Conservation (phyloP, 1,284 basidiomycete genomes). For the Cutaneotrichosporon arboriforme region DNA sequence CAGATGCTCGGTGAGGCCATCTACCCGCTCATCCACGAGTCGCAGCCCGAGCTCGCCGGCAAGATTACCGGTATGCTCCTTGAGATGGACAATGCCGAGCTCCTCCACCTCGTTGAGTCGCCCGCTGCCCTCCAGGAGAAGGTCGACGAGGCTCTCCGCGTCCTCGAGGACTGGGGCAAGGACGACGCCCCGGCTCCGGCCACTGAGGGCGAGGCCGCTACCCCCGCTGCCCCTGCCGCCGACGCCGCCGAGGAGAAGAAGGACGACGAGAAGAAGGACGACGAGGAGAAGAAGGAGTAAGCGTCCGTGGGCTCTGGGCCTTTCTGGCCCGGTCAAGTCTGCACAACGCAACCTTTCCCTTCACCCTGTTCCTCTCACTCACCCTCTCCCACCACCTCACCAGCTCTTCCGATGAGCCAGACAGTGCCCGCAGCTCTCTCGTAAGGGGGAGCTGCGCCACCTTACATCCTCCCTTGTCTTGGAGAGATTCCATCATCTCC, state of each 20-base stretch:
- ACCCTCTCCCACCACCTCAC: neutral
- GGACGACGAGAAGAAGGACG: constrained; percentile 3
- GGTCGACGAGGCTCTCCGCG: constrained; percentile 70
- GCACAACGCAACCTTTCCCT: neutral
- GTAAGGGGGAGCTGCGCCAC: too few species aligned
- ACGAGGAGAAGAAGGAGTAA: constrained; percentile 7
- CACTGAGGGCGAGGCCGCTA: constrained; percentile 11
- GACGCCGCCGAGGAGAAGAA: constrained; percentile 13
- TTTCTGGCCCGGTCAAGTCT: too few species aligned
- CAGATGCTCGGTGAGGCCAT: constrained; percentile 92
- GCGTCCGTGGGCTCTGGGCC: neutral
- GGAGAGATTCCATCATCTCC: too few species aligned
- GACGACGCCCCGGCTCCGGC: constrained; percentile 10
- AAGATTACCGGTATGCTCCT: constrained; percentile 97
- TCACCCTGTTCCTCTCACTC: neutral
- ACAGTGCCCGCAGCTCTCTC: too few species aligned
- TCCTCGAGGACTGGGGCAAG: constrained; percentile 49
- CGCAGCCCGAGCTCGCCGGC: constrained; percentile 77
- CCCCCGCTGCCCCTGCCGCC: constrained; percentile 22
- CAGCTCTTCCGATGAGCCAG: neutral
- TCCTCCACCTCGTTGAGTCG: constrained; percentile 76
- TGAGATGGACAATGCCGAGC: constrained; percentile 92
- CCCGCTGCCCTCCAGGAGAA: constrained; percentile 75
- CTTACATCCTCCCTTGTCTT: too few species aligned
- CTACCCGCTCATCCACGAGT: constrained; percentile 79